Conservation (phyloP, 306 rosid genomes). For the Quercus gilva region DNA sequence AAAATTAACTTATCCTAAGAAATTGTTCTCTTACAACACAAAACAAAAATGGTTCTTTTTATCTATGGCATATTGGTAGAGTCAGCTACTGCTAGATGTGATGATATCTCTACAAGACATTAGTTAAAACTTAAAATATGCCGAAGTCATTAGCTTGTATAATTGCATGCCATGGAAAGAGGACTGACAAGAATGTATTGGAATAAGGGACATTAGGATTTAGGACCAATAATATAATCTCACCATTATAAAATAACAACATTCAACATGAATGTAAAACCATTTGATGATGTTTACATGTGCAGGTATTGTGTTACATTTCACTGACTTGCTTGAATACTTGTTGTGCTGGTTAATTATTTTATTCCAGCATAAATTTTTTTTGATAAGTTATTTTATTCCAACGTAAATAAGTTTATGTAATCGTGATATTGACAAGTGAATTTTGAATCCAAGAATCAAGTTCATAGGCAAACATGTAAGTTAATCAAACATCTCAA, state of each 20-base stretch:
- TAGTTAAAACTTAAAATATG: background rate
- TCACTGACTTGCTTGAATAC: background rate
- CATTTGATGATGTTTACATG: background rate
- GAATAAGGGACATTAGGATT: background rate
- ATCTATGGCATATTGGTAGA: background rate
- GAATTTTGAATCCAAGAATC: background rate
- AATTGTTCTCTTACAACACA: background rate
- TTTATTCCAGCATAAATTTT: no score
- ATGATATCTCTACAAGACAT: background rate
- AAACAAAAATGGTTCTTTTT: background rate
- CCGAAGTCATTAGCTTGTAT: background rate
- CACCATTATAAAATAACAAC: background rate
- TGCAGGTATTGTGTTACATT: background rate
- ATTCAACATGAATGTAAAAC: background rate
- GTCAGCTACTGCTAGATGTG: background rate
- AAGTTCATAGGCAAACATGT: background rate
- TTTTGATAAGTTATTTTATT: background rate
- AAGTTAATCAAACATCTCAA: background rate
- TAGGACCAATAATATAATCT: background rate
- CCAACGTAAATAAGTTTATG: background rate
- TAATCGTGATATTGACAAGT: background rate
- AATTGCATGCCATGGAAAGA: background rate
- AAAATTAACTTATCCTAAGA: background rate
- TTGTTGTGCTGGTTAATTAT: background rate
- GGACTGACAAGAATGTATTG: background rate